Base-by-base conservation (phyloP, 2,329 filamentous ascomycete genomes). In the Incumbomyces delicatus region DNA sequence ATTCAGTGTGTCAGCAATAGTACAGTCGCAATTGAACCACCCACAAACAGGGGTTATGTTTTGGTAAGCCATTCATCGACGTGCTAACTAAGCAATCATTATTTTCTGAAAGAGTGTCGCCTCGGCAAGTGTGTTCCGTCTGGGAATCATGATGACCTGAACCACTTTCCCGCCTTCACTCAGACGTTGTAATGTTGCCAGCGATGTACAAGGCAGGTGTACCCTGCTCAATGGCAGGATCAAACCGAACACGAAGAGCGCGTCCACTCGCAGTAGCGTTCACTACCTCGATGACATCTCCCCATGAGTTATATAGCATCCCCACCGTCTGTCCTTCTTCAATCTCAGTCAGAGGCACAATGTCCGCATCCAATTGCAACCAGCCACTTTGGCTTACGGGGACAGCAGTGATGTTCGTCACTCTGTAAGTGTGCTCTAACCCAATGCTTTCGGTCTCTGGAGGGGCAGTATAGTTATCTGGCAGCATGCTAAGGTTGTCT, bases 281-380 rank as follows among this genome's bases (percentile, higher is more conserved):
- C 41, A 49, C 12, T 7, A 16, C 32, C 41, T 49, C 41, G 12
- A 49, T 27, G 14, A 45, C 41, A 34, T 49, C 47, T 3, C 47
- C 47, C 40, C 40, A 49, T 12, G 39, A 39, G 31, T 49, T 41
- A 32, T 45, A 49, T 14, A 49, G 2, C 2, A 20, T 29, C 6
- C 33, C 47, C 13, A 49, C 41, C 5, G 44, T 13, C 33, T 49
- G 41, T 12, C 47, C 47, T 35, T 49, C 47, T 33, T 49, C 18
- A 10, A 49, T 35, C 14, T 45, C 20, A 6, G 45, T 14, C 34
- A 49, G 33, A 6, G 35, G 30, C 5, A 18, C 33, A 6, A 49
- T 42, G 22, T 27, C 8, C 22, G 22, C 22, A 36, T 41, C 29
- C 17, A 49, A 30, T 11, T 49, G 31, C 5, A 49, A 41, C 47